phyloP scores from a whole-genome alignment of 2,329 filamentous ascomycete genomes.

The Chaetomiaceae sp. region DNA sequence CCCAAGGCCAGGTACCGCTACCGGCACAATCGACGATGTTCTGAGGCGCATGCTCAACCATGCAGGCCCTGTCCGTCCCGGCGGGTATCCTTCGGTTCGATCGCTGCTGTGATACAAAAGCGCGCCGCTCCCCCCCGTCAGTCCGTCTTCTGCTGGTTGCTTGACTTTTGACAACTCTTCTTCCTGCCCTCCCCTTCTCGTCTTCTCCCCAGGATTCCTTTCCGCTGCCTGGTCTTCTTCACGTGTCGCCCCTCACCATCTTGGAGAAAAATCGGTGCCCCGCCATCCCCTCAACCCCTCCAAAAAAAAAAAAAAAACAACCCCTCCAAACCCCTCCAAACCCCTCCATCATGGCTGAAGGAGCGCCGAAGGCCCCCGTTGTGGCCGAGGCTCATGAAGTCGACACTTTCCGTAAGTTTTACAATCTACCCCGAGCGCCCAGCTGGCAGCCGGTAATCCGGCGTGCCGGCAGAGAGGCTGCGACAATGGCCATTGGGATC shows the following conservation, averaged over 20 bases:
- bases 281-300: constrained; percentile 16
- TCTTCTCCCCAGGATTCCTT: background rate
- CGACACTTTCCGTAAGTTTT: constrained; percentile 62
- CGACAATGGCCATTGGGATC: background rate
- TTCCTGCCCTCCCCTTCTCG: background rate
- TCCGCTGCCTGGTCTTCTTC: no score
- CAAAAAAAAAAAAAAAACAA: no score
- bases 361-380: constrained; percentile 48
- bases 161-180: constrained; percentile 5
- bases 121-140: constrained; percentile 16
- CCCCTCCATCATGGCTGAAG: constrained; percentile 40
- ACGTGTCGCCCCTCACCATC: background rate
- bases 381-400: constrained; percentile 73
- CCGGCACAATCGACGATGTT: constrained; percentile 3
- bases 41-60: constrained; percentile 13
- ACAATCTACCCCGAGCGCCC: background rate
- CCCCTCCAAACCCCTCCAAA: no score
- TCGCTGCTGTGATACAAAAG: constrained; percentile 26
- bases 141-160: background rate
- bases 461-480: no score
- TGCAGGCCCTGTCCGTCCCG: constrained; percentile 18
- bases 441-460: background rate
- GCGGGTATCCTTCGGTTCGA: constrained; percentile 23
- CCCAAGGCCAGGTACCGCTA: constrained; percentile 7
- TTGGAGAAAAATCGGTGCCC: constrained; percentile 11